Evolutionary conservation across 176 grass and related monocot species (phyloP), one percentile per base, ranked within the genome.

Genomic region (Puccinellia tenuiflora): DNA sequence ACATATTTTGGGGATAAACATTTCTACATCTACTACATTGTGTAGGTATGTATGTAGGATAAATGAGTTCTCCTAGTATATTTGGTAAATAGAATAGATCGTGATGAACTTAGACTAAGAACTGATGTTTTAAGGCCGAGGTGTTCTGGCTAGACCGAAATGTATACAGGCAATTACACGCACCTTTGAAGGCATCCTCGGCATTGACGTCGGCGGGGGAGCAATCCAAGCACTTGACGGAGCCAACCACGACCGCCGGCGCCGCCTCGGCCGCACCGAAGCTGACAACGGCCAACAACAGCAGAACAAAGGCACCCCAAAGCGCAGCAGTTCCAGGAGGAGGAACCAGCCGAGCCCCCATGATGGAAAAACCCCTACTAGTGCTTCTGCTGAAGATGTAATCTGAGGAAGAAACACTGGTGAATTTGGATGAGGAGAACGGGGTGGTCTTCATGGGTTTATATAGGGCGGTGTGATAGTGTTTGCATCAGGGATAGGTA

Each of bases 151-250:
- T 9, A 13, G 20, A 51, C 24, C 63, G 7, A 51, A 59, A 37
- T n/a, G 10, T 2, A 28, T 3, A 18, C 14, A 18, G 24, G 21
- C 37, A 35, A 24, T 34, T 31, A 8, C 62, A 47, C 62, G 46
- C 78, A 91, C 90, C 90, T 66, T 77, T 73, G 62, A 81, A 78
- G 9, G 78, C 86, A 73, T 83, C 75, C 66, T 87, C 84, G 60
- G 65, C 61, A 20, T 31, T 65, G 63, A 57, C 73, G 20, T 73
- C 86, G 54, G 47, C 37, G 45, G 81, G 24, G 12, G 43, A 81
- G 77, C 89, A 91, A 45, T 91, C 86, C 38, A 88, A 48, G 82
- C 90, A 91, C 69, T 88, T 85, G 43, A 85, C 25, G 5, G 72
- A 81, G 35, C 86, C 90, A 12, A 88, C 82, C 54, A 85, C 72